These are phyloP conservation scores for Scleroderma citrinum DNA, from an alignment of 768 basidiomycete genomes.

Conservation along the genomic window DNA sequence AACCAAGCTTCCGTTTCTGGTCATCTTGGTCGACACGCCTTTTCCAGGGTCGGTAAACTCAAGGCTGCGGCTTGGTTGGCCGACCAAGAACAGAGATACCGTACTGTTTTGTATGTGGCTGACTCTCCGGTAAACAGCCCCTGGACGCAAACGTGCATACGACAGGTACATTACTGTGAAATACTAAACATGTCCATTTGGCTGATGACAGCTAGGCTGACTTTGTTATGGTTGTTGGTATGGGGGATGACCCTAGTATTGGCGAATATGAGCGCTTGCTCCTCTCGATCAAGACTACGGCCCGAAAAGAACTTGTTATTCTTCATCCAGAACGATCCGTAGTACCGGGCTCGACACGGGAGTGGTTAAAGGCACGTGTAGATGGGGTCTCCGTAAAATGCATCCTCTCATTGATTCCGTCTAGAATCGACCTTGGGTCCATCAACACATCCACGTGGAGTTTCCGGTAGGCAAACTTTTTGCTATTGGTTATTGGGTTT, in stretches of 20 bases:
- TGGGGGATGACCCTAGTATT: conserved; percentile 85
- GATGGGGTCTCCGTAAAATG: not conserved
- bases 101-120: conserved; percentile 92
- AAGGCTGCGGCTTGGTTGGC: conserved; percentile 92
- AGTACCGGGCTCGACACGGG: conserved; percentile 83
- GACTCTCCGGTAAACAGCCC: conserved; percentile 92
- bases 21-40: conserved; percentile 92
- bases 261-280: conserved; percentile 95
- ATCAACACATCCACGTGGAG: conserved; percentile 95
- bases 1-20: conserved; percentile 91
- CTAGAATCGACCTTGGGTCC: conserved; percentile 92
- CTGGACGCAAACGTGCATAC: conserved; percentile 98
- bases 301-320: conserved; percentile 93
- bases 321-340: conserved; percentile 91
- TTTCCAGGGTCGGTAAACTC: conserved; percentile 93
- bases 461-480: conserved; percentile 51
- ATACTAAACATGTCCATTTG: not conserved
- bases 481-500: not conserved
- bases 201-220: conserved; percentile 57
- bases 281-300: conserved; percentile 94
- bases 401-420: conserved; percentile 5
- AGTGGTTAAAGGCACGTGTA: conserved; percentile 81
- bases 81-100: conserved; percentile 89
- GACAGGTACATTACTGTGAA: conserved; percentile 55
- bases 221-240: conserved; percentile 88